phyloP scores from a whole-genome alignment of 371 early-diverging fungal genomes.

The Mucor irregularis region DNA sequence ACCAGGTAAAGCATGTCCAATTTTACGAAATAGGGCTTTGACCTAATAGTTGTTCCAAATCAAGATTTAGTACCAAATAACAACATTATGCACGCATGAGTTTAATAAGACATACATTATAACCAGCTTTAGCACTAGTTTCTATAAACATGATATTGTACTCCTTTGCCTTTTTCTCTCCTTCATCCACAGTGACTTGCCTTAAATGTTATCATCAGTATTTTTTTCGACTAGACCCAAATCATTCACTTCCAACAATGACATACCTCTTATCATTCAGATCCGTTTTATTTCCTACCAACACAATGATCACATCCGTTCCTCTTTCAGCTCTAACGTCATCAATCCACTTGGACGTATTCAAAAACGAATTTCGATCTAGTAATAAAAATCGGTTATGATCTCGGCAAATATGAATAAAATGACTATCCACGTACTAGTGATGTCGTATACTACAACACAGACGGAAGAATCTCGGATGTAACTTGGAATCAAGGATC shows the following conservation, averaged over 20 bases:
- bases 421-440: slow-evolving; percentile 16
- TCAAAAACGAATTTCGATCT: slow-evolving; percentile 92
- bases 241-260: too few relatives aligned
- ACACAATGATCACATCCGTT: slow-evolving; percentile 93
- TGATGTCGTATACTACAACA: slow-evolving; percentile 84
- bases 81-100: neutral
- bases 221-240: too few relatives aligned
- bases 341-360: slow-evolving; percentile 98
- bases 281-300: slow-evolving; percentile 99
- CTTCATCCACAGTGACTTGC: slow-evolving; percentile 94
- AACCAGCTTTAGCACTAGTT: slow-evolving; percentile 95
- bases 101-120: slow-evolving; percentile 61
- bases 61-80: neutral
- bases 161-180: slow-evolving; percentile 94
- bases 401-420: neutral
- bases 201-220: too few relatives aligned
- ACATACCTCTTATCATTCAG: slow-evolving; percentile 87
- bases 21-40: slow-evolving; percentile 92
- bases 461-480: slow-evolving; percentile 99
- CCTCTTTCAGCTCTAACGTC: slow-evolving; percentile 98
- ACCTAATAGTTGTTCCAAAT: too few relatives aligned
- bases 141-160: slow-evolving; percentile 96
- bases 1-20: slow-evolving; percentile 94
- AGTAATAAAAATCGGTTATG: slow-evolving; percentile 2
- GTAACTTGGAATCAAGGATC: slow-evolving; percentile 97